Evolutionary conservation across 2,329 filamentous ascomycete species (phyloP), one percentile per base, ranked within the genome.

Genomic region (Aspergillus aculeatus): DNA sequence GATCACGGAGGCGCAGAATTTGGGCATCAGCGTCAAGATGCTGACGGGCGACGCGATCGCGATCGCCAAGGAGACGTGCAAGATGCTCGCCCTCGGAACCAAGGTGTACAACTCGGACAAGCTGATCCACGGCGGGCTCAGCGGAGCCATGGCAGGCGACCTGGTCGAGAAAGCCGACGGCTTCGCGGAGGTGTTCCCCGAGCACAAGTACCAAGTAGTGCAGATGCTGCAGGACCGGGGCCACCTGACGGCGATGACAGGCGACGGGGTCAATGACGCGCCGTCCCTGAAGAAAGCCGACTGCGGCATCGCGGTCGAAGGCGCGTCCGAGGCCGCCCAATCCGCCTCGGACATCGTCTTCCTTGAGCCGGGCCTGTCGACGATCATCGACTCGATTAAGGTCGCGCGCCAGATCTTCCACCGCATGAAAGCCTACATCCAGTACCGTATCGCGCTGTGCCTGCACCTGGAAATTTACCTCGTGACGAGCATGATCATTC

Each of bases 101-200:
- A 91, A 91, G 80, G 89, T 92, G 62, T 91, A 91, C 80, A 91
- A 91, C 80, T 91, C 89, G 47, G 86, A 89, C 68, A 89, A 88
- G 78, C 83, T 92, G 62, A 90, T 91, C 66, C 86, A 90, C 74
- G 88, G 88, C 72, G 89, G 89, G 76, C 83, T 91, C 49, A 84
- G 86, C 60, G 89, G 89, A 63, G 86, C 86, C 61, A 89, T 89
- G 66, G 87, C 90, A 74, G 86, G 90, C 75, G 89, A 92, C 72
- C 82, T 92, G 21, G 88, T 90, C 61, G 89, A 91, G 78, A 86
- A 88, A 63, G 88, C 88, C 32, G 87, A 90, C 69, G 88, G 88
- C 67, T 90, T 90, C 74, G 88, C 88, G 35, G 88, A 90, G 74
- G 88, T 90, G 50, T 90, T 89, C 77, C 88, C 88, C 49, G 87